Percentiles rank a stretch among this genome's conserved stretches.
These are phyloP conservation scores for Cnidoscolus chayamansa DNA, from an alignment of 441 rosid genomes.

Conservation along the genomic window DNA sequence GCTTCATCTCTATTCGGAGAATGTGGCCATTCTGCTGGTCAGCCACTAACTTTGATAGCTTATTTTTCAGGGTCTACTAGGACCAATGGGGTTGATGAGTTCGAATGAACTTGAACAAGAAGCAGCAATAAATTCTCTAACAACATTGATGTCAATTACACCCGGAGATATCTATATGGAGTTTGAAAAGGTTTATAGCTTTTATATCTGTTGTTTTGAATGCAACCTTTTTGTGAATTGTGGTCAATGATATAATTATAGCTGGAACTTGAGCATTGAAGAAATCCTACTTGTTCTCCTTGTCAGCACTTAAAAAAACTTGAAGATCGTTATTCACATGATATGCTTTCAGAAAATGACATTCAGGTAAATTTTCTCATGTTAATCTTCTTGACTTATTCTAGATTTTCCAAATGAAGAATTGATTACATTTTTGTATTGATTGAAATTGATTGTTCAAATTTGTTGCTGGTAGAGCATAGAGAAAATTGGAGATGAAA, in stretches of 20 bases:
- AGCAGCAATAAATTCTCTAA: conserved; percentile 73
- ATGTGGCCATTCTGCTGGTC: conserved; percentile 4
- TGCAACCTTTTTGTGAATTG: background rate
- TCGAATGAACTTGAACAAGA: conserved; percentile 57
- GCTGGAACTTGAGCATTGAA: conserved; percentile 21
- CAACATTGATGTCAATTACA: conserved; percentile 76
- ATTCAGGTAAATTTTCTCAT: conserved; percentile 52
- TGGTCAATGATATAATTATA: background rate
- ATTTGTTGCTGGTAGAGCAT: background rate
- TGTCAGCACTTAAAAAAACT: conserved; percentile 65
- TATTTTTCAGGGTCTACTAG: conserved; percentile 58
- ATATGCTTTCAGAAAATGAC: conserved; percentile 77
- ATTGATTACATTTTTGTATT: background rate
- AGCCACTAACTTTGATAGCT: conserved; percentile 9
- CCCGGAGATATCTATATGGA: conserved; percentile 69
- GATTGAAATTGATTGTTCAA: background rate
- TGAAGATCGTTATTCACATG: conserved; percentile 74
- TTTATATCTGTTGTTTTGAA: background rate
- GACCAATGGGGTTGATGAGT: conserved; percentile 82
- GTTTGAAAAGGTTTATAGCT: conserved; percentile 68
- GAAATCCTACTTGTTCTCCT: conserved; percentile 24
- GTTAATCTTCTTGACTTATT: conserved; percentile 10
- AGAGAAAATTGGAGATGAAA: background rate
- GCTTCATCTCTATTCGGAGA: background rate
- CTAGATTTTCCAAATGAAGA: background rate